Evolutionary conservation across 805 yeast species (phyloP), one percentile per base, ranked within the genome.

Genomic region (Priceomyces haplophilus): DNA sequence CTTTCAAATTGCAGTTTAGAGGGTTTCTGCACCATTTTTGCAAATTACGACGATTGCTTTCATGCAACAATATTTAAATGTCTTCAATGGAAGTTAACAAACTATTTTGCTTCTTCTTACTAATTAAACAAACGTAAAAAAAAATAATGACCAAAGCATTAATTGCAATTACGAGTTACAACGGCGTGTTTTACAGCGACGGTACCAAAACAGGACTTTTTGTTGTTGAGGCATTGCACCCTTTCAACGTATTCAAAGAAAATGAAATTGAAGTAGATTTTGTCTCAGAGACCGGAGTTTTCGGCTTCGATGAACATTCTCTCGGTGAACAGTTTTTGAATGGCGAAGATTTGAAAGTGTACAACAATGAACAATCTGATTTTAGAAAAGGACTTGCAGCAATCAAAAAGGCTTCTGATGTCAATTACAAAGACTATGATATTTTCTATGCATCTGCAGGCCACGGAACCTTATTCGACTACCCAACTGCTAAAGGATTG

Each of bases 391-490:
- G 62, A 13, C 48, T 79, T 23, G 54, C 59, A 23, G 52, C 59
- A 12, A 55, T 75, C 52, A 75, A 75, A 61, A 72, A 68, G 46
- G 74, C 82, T 6, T 50, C 69, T 12, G 81, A 76, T 20, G 59
- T 80, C 37, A 58, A 75, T 41, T 58, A 82, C 10, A 55, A 58
- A 12, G 79, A 78, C 30, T 82, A 69, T 58, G 69, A 69, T 35
- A 68, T 80, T 46, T 72, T 81, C 56, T 80, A 66, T 51, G 85
- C 83, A 32, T 74, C 84, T 38, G 88, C 80, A 39, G 88, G 88
- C 30, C 88, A 83, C 53, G 88, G 78, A 23, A 66, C 83, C 21
- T 49, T 74, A 32, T 78, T 72, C 49, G 88, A 82, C 57, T 80
- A 69, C 60, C 82, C 82, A 35, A 64, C 56, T 3, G 83, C 83